These are phyloP conservation scores for Aspergillus sp. DNA, from an alignment of 2,329 filamentous ascomycete genomes.

Conservation along the genomic window DNA sequence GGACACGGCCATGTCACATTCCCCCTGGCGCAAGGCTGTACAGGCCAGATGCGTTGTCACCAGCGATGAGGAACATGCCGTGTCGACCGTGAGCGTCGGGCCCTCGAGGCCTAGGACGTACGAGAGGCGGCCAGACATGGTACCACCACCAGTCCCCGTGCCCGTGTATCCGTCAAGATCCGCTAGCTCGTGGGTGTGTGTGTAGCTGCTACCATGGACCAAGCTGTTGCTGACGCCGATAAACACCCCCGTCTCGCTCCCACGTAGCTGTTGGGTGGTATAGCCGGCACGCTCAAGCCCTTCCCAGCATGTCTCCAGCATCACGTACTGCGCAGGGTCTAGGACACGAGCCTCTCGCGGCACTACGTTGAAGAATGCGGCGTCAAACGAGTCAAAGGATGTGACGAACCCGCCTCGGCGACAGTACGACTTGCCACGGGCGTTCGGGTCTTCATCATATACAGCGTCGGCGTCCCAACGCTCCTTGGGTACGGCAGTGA, in stretches of 20 bases:
- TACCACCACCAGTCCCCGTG: neutral
- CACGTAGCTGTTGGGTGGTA: neutral
- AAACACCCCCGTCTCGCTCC: no score
- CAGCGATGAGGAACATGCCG: neutral
- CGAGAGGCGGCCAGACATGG: neutral
- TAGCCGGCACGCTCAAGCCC: neutral
- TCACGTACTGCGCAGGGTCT: neutral
- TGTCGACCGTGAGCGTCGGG: neutral
- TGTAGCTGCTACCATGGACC: neutral
- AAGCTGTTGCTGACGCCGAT: neutral
- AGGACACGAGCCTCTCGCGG: neutral
- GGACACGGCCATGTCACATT: neutral
- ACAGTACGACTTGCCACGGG: neutral
- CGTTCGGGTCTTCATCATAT: neutral
- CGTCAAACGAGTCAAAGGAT: neutral
- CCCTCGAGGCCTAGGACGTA: neutral
- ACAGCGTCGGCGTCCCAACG: neutral
- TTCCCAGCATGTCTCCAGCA: neutral
- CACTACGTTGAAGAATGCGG: neutral
- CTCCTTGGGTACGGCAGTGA: neutral
- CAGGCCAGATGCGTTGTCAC: neutral
- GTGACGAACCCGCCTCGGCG: neutral
- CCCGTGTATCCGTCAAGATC: no score
- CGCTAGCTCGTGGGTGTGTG: neutral
- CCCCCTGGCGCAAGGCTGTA: neutral